Percentiles rank a stretch among this genome's conserved stretches.
These are phyloP conservation scores for Dictyostelium discoideum DNA, from an alignment of 78 protist species.

Conservation along the genomic window DNA sequence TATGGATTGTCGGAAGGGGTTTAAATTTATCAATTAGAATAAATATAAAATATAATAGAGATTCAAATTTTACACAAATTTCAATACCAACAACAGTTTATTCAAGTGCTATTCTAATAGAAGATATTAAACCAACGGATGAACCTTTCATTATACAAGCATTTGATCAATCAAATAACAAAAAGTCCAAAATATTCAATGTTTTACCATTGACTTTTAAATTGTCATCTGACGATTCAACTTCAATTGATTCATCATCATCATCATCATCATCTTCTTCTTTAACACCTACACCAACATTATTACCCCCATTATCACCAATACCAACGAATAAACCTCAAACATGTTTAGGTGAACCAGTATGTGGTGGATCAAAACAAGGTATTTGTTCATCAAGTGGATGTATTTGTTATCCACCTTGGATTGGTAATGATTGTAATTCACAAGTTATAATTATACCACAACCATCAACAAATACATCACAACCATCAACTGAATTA, in stretches of 20 bases:
- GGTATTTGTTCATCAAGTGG: background rate
- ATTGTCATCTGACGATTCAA: background rate
- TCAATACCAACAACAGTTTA: background rate
- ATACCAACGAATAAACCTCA: background rate
- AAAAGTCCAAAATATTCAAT: too few species aligned
- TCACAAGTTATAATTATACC: too few species aligned
- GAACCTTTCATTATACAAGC: background rate
- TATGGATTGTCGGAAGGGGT: background rate
- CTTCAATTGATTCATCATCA: background rate
- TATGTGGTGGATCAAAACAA: background rate
- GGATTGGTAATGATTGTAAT: too few species aligned
- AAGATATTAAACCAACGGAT: background rate
- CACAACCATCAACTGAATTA: slow-evolving; percentile 13
- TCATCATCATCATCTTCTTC: background rate
- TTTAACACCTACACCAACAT: background rate
- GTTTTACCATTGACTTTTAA: background rate
- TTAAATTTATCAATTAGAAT: background rate
- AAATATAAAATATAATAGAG: background rate
- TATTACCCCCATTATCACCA: background rate
- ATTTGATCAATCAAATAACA: background rate
- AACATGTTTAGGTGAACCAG: background rate
- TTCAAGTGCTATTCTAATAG: background rate
- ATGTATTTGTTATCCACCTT: background rate
- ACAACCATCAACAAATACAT: too few species aligned
- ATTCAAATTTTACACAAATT: background rate